A percentile compares a stretch with the other conserved stretches of the same genome.
These are phyloP conservation scores for Phialophora verrucosa DNA, from an alignment of 2,329 filamentous ascomycete genomes.

Conservation along the genomic window DNA sequence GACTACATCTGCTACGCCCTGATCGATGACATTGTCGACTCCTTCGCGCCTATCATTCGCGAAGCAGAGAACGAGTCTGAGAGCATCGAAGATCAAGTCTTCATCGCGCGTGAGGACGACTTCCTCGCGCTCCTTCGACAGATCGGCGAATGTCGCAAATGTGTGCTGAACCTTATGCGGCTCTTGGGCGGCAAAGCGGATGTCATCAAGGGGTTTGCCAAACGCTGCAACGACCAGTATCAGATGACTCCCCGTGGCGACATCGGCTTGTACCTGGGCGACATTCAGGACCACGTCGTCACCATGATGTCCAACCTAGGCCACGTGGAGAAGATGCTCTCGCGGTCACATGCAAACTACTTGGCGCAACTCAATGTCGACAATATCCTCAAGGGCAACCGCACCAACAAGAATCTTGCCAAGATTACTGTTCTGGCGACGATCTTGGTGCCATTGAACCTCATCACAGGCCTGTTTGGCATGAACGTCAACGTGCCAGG, in stretches of 20 bases:
- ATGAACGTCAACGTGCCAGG: constrained; percentile 59
- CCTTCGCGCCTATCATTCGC: constrained; percentile 86
- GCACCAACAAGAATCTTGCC: constrained; percentile 85
- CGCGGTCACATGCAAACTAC: constrained; percentile 92
- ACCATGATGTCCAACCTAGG: constrained; percentile 97
- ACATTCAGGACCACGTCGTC: constrained; percentile 98
- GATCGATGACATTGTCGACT: constrained; percentile 98
- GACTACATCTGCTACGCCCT: constrained; percentile 99
- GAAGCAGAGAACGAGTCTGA: constrained; percentile 89
- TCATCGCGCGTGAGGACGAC: constrained; percentile 87
- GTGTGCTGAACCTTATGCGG: constrained; percentile 90
- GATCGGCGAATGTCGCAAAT: constrained; percentile 90
- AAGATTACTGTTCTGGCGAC: constrained; percentile 95
- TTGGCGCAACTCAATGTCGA: constrained; percentile 92
- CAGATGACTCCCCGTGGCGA: constrained; percentile 93
- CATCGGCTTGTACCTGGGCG: constrained; percentile 92
- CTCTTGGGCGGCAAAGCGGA: constrained; percentile 97
- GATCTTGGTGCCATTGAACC: constrained; percentile 92
- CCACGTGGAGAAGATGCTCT: constrained; percentile 98
- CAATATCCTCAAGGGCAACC: constrained; percentile 84
- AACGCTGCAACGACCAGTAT: constrained; percentile 98
- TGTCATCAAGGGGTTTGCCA: constrained; percentile 95
- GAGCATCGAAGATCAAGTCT: constrained; percentile 92
- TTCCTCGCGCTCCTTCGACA: constrained; percentile 84
- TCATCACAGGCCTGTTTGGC: constrained; percentile 71